Base-by-base conservation (phyloP, 176 grass and related monocot species). In the Ampelocalamus luodianensis region DNA sequence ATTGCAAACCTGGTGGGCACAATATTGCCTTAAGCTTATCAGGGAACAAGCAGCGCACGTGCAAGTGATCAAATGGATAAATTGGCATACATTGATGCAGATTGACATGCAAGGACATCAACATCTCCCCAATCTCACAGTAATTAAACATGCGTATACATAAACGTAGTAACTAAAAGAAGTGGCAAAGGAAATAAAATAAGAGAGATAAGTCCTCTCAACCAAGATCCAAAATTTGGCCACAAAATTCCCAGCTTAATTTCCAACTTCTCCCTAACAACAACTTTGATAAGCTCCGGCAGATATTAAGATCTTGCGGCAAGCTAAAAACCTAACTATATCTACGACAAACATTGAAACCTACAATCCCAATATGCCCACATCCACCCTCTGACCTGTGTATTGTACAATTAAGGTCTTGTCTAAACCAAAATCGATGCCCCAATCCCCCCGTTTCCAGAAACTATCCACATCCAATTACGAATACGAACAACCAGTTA, bases 21-120 rank as follows among this genome's bases (percentile, higher is more conserved):
- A 6, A 44, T 27, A 61, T 43, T 26, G 6, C 3, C 6, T 60
- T 22, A 61, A 61, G 37, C 53, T 61, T 61, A 15, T 0, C 13
- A 58, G 32, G 53, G 51, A 58, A 55, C 53, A 78, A 17, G 55
- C 67, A 83, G 54, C 6, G 42, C 50, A 17, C 4, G 7, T 17
- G 13, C 10, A 72, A 23, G 65, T 53, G 16, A 54, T 24, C 29
- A 53, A 59, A 76, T 37, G 18, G 36, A 76, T 39, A 59, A n/a
- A 8, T 15, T 58, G 50, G 36, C 20, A 76, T 24, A 40, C 10
- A 76, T 40, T 20, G 13, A 76, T 42, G 32, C 74, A 43, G 55
- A 43, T 24, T 26, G 74, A 48, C 45, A 37, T 51, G 17, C 78
- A 68, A 80, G 32, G 66, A 79, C 60, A 79, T 46, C 26, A 34